Conservation (phyloP, 129 eudicot species). For the Rutidosis leptorrhynchoides region DNA sequence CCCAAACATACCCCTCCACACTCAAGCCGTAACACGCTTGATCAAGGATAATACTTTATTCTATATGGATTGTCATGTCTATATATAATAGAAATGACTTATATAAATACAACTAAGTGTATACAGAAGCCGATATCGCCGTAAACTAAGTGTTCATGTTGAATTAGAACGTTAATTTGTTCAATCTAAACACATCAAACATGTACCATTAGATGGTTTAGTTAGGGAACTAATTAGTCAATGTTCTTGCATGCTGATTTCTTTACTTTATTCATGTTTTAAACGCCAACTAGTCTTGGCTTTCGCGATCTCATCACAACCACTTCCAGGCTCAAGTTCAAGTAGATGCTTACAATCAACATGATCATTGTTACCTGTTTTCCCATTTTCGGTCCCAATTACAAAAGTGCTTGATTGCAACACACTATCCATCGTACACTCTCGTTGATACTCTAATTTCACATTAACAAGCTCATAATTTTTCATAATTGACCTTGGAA, state of each 20-base stretch:
- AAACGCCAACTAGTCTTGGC: slow-evolving; percentile 72
- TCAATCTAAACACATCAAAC: no score
- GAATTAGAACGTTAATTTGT: no score
- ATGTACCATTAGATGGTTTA: no score
- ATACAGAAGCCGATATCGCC: no score
- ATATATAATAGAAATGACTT: no score
- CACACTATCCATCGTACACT: slow-evolving; percentile 67
- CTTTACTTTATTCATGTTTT: slow-evolving; percentile 32
- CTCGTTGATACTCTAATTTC: slow-evolving; percentile 64
- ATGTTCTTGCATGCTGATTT: not conserved
- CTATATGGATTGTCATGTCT: no score
- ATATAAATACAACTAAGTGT: no score
- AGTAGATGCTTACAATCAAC: slow-evolving; percentile 80
- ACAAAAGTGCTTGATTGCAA: slow-evolving; percentile 64
- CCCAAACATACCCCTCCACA: no score
- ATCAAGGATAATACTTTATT: no score
- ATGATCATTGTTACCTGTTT: slow-evolving; percentile 23
- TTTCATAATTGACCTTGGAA: slow-evolving; percentile 55
- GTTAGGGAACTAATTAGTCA: no score
- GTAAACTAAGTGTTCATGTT: no score
- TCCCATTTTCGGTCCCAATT: slow-evolving; percentile 25
- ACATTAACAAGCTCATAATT: slow-evolving; percentile 67
- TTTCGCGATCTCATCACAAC: slow-evolving; percentile 56
- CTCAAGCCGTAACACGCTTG: no score
- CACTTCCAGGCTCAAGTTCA: slow-evolving; percentile 47